These are phyloP conservation scores for Diaporthe aspalathi DNA, from an alignment of 2,329 filamentous ascomycete genomes.

Conservation along the genomic window DNA sequence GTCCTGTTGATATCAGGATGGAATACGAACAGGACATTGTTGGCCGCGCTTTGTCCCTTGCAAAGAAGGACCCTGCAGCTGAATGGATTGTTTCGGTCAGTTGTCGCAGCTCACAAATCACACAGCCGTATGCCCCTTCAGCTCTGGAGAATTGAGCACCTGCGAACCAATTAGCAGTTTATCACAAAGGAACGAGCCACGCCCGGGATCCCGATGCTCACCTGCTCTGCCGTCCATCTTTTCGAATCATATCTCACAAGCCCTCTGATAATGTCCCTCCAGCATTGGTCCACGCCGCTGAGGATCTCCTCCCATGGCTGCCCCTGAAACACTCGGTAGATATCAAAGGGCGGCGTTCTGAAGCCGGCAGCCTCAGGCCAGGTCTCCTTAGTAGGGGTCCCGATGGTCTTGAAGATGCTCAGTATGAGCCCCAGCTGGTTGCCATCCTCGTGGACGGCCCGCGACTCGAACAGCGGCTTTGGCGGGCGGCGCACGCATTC, in stretches of 20 bases:
- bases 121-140: constrained; percentile 13
- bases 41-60: constrained; percentile 7
- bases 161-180: background rate
- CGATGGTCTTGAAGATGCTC: constrained; percentile 91
- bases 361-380: constrained; percentile 86
- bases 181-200: background rate
- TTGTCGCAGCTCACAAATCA: constrained; percentile 14
- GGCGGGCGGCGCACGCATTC: constrained; percentile 72
- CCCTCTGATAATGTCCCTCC: constrained; percentile 72
- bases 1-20: background rate
- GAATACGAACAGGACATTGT: constrained; percentile 15
- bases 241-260: constrained; percentile 79
- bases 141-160: constrained; percentile 1
- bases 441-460: constrained; percentile 78
- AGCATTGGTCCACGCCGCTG: constrained; percentile 66
- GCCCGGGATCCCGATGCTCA: constrained; percentile 38
- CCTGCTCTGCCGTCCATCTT: constrained; percentile 75
- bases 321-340: constrained; percentile 80
- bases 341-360: constrained; percentile 85
- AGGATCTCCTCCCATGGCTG: constrained; percentile 78
- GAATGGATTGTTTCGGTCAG: background rate
- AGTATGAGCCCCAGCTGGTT: constrained; percentile 91
- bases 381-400: constrained; percentile 80
- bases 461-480: constrained; percentile 83
- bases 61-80: background rate